A percentile compares a stretch with the other conserved stretches of the same genome.
These are phyloP conservation scores for Cladosporium sphaerospermum DNA, from an alignment of 2,329 filamentous ascomycete genomes.

Conservation along the genomic window DNA sequence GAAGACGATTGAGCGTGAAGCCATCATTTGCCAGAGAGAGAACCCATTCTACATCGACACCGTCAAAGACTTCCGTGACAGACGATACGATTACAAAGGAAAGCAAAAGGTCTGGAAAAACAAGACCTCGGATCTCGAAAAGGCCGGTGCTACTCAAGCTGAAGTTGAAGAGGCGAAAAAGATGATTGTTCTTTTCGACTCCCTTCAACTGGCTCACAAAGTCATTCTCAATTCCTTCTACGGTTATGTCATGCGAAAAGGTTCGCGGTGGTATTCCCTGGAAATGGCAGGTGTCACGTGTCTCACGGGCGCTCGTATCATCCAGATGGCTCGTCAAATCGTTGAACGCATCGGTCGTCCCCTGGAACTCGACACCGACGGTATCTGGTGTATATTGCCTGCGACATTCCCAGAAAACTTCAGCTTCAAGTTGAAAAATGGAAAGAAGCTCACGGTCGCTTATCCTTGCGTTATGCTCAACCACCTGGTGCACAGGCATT, in stretches of 20 bases:
- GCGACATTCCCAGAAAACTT: conserved; percentile 97
- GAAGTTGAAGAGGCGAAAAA: conserved; percentile 96
- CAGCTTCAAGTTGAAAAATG: conserved; percentile 84
- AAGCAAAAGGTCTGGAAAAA: conserved; percentile 98
- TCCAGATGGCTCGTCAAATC: conserved; percentile 88
- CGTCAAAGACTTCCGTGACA: conserved; percentile 90
- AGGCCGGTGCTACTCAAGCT: conserved; percentile 63
- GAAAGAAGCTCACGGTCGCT: conserved; percentile 93
- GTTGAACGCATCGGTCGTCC: conserved; percentile 91
- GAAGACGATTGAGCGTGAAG: conserved; percentile 85
- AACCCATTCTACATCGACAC: conserved; percentile 99
- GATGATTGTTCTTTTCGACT: conserved; percentile 96
- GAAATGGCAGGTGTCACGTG: conserved; percentile 99
- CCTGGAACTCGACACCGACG: conserved; percentile 91
- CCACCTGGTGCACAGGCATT: conserved; percentile 86
- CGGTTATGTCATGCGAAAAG: conserved; percentile 98
- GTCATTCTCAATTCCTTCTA: conserved; percentile 99
- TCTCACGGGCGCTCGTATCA: conserved; percentile 90
- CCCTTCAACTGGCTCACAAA: conserved; percentile 92
- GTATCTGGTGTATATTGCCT: conserved; percentile 99
- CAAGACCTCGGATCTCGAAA: conserved; percentile 82
- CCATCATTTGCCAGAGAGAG: conserved; percentile 95
- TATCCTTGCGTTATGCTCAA: conserved; percentile 99
- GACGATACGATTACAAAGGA: conserved; percentile 96
- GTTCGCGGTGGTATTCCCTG: conserved; percentile 97